A percentile compares a stretch with the other conserved stretches of the same genome.
Conservation (phyloP, 176 grass and related monocot species). For the Zoysia japonica region DNA sequence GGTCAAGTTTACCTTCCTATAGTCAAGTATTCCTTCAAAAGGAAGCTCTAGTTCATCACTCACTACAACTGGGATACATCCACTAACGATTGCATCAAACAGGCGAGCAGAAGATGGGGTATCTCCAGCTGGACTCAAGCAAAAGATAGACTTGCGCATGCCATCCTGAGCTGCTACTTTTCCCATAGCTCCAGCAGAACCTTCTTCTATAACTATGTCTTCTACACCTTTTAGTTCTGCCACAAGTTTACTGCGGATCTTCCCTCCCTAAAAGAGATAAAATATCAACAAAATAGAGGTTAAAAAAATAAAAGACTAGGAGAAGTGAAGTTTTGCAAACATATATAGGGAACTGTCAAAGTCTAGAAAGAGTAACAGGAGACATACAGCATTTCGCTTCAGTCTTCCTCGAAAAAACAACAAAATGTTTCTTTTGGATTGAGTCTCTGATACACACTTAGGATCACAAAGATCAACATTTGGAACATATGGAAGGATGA, state of each 20-base stretch:
- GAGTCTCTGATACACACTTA: constrained; percentile 71
- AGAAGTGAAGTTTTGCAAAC: neutral
- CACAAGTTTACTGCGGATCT: constrained; percentile 89
- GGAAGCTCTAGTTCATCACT: constrained; percentile 97
- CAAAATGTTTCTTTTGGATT: constrained; percentile 69
- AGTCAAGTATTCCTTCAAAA: constrained; percentile 97
- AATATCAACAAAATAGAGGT: constrained; percentile 32
- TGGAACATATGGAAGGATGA: constrained; percentile 97
- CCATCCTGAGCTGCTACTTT: constrained; percentile 78
- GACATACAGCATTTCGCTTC: constrained; percentile 87
- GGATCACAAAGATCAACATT: constrained; percentile 83
- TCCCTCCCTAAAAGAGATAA: constrained; percentile 71
- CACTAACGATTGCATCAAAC: constrained; percentile 95
- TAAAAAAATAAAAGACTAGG: neutral
- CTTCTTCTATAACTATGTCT: constrained; percentile 85
- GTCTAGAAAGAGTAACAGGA: constrained; percentile 17
- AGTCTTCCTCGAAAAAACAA: constrained; percentile 94
- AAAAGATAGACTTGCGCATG: constrained; percentile 97
- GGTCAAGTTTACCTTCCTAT: constrained; percentile 61
- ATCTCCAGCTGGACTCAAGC: constrained; percentile 96
- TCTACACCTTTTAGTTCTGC: constrained; percentile 52
- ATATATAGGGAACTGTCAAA: constrained; percentile 24
- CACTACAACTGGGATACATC: constrained; percentile 93
- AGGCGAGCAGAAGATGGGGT: constrained; percentile 94
- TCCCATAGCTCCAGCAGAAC: constrained; percentile 70